Conservation (phyloP, 2,329 filamentous ascomycete genomes). For the Alternaria sp. region DNA sequence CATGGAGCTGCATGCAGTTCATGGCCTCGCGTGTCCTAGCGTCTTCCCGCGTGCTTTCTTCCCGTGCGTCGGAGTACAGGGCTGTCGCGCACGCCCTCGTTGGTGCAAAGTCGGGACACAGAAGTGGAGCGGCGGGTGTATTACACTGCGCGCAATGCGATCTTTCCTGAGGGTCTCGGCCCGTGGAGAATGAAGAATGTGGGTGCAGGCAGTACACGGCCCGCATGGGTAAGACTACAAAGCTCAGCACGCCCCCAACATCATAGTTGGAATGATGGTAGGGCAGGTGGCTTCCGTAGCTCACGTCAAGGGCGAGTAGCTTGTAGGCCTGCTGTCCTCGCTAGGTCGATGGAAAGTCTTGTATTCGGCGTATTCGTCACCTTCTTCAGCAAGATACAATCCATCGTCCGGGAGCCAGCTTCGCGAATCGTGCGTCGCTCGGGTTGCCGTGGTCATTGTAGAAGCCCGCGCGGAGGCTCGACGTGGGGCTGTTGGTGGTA, state of each 20-base stretch:
- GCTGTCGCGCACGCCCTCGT: slow-evolving; percentile 5
- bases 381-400: slow-evolving; percentile 30
- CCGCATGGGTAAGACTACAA: not conserved
- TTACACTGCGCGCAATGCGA: not conserved
- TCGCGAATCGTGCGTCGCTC: slow-evolving; percentile 21
- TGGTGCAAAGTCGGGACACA: slow-evolving; percentile 24
- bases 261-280: not conserved
- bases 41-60: not conserved
- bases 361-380: slow-evolving; percentile 22
- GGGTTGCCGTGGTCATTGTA: slow-evolving; percentile 21
- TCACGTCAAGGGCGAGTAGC: slow-evolving; percentile 29
- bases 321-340: slow-evolving; percentile 24
- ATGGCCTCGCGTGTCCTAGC: not conserved
- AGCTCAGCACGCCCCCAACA: not conserved
- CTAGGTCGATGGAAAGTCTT: slow-evolving; percentile 19
- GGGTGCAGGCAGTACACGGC: not conserved
- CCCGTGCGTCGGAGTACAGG: not conserved
- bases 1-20: not conserved
- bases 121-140: not conserved
- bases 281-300: not conserved
- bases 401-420: slow-evolving; percentile 35
- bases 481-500: slow-evolving; percentile 14
- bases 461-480: slow-evolving; percentile 14
- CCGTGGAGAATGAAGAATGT: not conserved
- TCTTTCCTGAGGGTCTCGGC: slow-evolving; percentile 2